Conservation (phyloP, 345 rosid species). For the Populus tremula region DNA sequence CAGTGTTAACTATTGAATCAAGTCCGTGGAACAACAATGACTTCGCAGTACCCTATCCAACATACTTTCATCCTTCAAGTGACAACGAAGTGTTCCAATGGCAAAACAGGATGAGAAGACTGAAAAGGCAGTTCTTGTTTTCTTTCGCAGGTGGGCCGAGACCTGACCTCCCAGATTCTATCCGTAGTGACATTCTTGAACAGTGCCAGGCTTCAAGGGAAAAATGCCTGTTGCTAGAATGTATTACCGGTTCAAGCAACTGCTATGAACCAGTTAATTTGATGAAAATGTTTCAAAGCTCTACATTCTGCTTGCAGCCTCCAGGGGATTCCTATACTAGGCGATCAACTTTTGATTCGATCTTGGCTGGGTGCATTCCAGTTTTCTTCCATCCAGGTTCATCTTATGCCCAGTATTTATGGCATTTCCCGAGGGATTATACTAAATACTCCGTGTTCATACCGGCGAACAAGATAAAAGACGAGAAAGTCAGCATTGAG, state of each 20-base stretch:
- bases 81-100: slow-evolving; percentile 48
- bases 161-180: slow-evolving; percentile 47
- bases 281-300: slow-evolving; percentile 55
- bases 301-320: slow-evolving; percentile 74
- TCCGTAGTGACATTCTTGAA: slow-evolving; percentile 54
- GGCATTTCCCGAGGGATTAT: slow-evolving; percentile 74
- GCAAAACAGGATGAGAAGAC: slow-evolving; percentile 56
- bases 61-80: slow-evolving; percentile 71
- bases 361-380: slow-evolving; percentile 78
- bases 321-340: slow-evolving; percentile 82
- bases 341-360: slow-evolving; percentile 75
- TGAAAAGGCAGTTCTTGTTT: slow-evolving; percentile 48
- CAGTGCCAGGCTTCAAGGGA: slow-evolving; percentile 59
- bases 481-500: slow-evolving; percentile 52
- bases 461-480: slow-evolving; percentile 30
- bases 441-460: slow-evolving; percentile 60
- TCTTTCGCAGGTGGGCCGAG: slow-evolving; percentile 66
- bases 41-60: slow-evolving; percentile 75
- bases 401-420: slow-evolving; percentile 69
- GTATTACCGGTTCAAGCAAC: background rate
- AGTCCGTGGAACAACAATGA: slow-evolving; percentile 71
- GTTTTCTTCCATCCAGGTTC: slow-evolving; percentile 92
- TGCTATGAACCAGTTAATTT: slow-evolving; percentile 39
- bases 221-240: slow-evolving; percentile 52
- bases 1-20: slow-evolving; percentile 67